Conservation (phyloP, 805 yeast genomes). For the Ogataea ganodermae region DNA sequence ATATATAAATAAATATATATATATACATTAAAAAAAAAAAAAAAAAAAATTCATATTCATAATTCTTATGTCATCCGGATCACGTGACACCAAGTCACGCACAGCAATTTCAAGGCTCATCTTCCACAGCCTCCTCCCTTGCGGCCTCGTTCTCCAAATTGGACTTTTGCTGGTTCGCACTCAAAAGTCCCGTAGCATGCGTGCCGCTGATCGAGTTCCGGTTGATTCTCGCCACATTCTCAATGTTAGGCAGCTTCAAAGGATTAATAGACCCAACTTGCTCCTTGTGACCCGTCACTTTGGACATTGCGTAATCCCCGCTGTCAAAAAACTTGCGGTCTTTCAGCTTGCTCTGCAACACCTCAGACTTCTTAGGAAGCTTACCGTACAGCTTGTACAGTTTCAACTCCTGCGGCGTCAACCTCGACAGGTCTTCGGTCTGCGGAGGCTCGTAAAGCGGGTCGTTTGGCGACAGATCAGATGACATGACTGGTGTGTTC, state of each 20-base stretch:
- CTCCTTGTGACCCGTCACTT: slow-evolving; percentile 51
- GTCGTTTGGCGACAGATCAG: slow-evolving; percentile 40
- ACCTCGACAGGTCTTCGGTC: slow-evolving; percentile 51
- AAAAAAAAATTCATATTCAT: no score
- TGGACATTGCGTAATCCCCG: slow-evolving; percentile 89
- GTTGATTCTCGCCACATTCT: slow-evolving; percentile 59
- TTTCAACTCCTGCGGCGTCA: slow-evolving; percentile 78
- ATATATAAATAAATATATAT: background rate
- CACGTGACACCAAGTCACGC: no score
- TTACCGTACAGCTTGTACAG: slow-evolving; percentile 82
- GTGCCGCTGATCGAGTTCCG: slow-evolving; percentile 59
- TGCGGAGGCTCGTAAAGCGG: slow-evolving; percentile 48
- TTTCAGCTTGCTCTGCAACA: slow-evolving; percentile 71
- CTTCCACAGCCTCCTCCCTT: slow-evolving; percentile 25
- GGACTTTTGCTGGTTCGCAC: slow-evolving; percentile 56
- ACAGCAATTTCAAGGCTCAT: slow-evolving; percentile 6
- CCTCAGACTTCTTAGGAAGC: slow-evolving; percentile 77
- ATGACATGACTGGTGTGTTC: slow-evolving; percentile 10
- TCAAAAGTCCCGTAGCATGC: slow-evolving; percentile 33
- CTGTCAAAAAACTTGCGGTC: slow-evolving; percentile 92
- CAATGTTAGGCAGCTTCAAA: slow-evolving; percentile 54
- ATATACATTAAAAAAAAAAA: no score
- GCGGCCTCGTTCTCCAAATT: slow-evolving; percentile 54
- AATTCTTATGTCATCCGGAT: no score
- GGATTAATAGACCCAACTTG: slow-evolving; percentile 36